These are phyloP conservation scores for Striga hermonthica DNA, from an alignment of 305 asterid species.

Conservation along the genomic window DNA sequence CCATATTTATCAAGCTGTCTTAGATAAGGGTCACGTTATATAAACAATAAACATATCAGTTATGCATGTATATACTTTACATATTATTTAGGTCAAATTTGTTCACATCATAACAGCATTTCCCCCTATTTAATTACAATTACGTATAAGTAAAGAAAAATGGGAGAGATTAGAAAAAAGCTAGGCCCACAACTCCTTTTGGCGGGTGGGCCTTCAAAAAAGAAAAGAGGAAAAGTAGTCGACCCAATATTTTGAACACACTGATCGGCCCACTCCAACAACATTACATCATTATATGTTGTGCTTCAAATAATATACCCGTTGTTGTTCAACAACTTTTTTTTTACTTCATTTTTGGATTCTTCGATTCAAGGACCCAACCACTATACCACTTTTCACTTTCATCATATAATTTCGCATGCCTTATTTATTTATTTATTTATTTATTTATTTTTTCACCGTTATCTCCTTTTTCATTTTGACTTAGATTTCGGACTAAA, in stretches of 20 bases:
- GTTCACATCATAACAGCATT: no score
- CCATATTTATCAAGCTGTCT: no score
- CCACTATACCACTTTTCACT: conserved; percentile 17
- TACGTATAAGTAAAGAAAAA: conserved; percentile 21
- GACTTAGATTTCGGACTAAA: no score
- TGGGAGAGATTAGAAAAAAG: conserved; percentile 17
- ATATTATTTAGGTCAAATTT: no score
- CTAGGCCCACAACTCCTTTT: background rate
- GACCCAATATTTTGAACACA: conserved; percentile 22
- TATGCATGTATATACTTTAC: no score
- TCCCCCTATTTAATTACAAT: conserved; percentile 3
- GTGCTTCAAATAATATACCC: conserved; percentile 2
- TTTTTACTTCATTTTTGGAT: conserved; percentile 28
- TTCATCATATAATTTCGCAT: no score
- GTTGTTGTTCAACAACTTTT: conserved; percentile 13
- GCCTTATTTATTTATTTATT: no score
- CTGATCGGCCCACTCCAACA: conserved; percentile 27
- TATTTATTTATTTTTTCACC: no score
- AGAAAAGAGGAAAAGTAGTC: background rate
- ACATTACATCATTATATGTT: conserved; percentile 26
- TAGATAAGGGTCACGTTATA: no score
- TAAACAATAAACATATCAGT: no score
- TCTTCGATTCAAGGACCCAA: conserved; percentile 13
- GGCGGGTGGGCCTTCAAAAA: conserved; percentile 35
- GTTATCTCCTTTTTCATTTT: no score